Evolutionary conservation across 306 rosid species (phyloP).

Genomic region (Sechiopsis laciniata): DNA sequence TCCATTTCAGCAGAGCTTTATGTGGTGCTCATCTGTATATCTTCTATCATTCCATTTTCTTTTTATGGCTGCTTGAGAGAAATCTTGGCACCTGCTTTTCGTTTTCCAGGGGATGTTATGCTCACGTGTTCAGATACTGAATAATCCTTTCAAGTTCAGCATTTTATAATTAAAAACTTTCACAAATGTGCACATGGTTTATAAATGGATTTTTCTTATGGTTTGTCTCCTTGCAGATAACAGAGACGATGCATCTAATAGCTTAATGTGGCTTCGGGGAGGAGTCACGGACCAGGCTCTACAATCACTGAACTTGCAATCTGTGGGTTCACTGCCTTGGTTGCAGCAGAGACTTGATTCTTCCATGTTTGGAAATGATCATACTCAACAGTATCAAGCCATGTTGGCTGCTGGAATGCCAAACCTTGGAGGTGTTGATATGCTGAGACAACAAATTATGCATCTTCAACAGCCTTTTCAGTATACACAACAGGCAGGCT

Average conservation of each 20-base stretch:
- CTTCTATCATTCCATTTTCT: not conserved
- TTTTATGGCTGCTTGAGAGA: not conserved
- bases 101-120: not conserved
- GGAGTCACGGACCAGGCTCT: constrained; percentile 58
- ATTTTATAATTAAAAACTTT: not conserved
- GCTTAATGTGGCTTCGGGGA: constrained; percentile 76
- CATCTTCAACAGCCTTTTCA: constrained; percentile 67
- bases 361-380: constrained; percentile 51
- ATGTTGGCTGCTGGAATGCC: constrained; percentile 70
- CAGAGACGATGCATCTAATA: constrained; percentile 61
- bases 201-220: not conserved
- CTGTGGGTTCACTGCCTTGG: constrained; percentile 68
- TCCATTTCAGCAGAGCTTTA: not conserved
- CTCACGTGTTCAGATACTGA: not conserved
- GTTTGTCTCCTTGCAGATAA: constrained; percentile 47
- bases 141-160: constrained; percentile 24
- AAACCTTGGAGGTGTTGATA: constrained; percentile 57
- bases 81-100: not conserved
- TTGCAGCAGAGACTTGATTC: constrained; percentile 76
- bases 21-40: constrained; percentile 7
- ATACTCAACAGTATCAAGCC: constrained; percentile 66
- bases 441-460: constrained; percentile 66
- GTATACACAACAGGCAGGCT: constrained; percentile 57
- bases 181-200: not conserved
- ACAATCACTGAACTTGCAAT: constrained; percentile 59